phyloP scores from a whole-genome alignment of 352 stramenopile genomes.

The Lagenidium sp. region DNA sequence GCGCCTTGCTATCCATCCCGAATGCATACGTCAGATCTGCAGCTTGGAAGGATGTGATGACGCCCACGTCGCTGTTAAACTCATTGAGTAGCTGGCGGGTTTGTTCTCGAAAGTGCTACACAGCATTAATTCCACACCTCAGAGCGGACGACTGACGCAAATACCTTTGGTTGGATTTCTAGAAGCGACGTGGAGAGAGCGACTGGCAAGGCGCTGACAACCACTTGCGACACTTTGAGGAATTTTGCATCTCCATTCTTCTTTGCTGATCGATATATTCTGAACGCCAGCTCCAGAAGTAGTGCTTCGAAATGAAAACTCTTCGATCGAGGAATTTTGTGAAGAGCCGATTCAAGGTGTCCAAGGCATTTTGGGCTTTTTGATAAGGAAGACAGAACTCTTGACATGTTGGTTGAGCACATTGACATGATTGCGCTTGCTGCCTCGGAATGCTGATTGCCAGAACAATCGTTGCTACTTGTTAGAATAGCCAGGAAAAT shows the following conservation, averaged over 20 bases:
- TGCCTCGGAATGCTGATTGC: conserved; percentile 15
- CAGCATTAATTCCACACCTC: too few relatives aligned
- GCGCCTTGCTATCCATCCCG: too few relatives aligned
- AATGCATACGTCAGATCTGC: background rate
- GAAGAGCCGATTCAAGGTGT: conserved; percentile 7
- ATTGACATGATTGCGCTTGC: conserved; percentile 23
- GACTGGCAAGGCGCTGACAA: too few relatives aligned
- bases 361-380: background rate
- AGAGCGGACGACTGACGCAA: background rate
- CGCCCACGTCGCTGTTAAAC: conserved; percentile 18
- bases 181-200: too few relatives aligned
- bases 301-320: conserved; percentile 27
- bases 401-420: conserved; percentile 19
- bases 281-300: conserved; percentile 21
- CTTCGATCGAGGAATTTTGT: conserved; percentile 17
- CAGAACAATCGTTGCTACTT: conserved; percentile 13
- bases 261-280: conserved; percentile 15
- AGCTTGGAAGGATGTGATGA: conserved; percentile 17
- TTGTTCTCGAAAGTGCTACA: conserved; percentile 19
- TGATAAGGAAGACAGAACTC: conserved; percentile 6
- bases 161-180: conserved; percentile 20
- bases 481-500: conserved; percentile 20
- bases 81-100: conserved; percentile 21
- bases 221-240: too few relatives aligned
- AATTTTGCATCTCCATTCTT: conserved; percentile 11